Conservation (phyloP, 805 yeast species). For the Komagataella phaffii region DNA sequence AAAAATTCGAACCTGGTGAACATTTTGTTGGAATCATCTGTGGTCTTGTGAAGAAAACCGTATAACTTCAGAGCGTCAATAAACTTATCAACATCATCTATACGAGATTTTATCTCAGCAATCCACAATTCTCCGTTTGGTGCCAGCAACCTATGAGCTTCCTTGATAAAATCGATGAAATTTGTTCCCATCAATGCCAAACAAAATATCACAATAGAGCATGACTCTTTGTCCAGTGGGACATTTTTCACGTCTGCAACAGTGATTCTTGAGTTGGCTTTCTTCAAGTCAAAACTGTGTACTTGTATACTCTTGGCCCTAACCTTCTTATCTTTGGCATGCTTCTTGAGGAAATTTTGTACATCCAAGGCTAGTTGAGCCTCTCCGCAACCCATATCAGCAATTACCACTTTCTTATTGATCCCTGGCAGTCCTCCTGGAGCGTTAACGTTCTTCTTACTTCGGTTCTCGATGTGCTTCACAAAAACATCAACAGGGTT, state of each 20-base stretch:
- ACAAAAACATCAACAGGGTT: conserved; percentile 93
- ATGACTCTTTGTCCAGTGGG: conserved; percentile 68
- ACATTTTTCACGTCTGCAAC: conserved; percentile 95
- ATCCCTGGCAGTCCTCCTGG: conserved; percentile 93
- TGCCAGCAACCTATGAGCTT: conserved; percentile 75
- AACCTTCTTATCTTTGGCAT: conserved; percentile 17
- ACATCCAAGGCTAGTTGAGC: conserved; percentile 74
- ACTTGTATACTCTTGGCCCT: conserved; percentile 34
- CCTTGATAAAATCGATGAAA: conserved; percentile 80
- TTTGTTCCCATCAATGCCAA: conserved; percentile 96
- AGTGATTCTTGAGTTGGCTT: conserved; percentile 78
- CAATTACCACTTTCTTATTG: conserved; percentile 54
- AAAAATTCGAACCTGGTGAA: conserved; percentile 90
- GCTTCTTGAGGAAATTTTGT: conserved; percentile 21
- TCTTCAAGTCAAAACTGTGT: conserved; percentile 85
- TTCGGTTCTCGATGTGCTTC: conserved; percentile 45
- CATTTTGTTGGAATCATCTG: conserved; percentile 85
- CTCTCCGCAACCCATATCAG: conserved; percentile 99
- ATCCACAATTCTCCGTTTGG: conserved; percentile 96
- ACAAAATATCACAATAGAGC: conserved; percentile 85
- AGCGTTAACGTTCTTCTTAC: conserved; percentile 61
- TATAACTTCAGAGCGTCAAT: conserved; percentile 59
- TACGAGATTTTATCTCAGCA: conserved; percentile 91
- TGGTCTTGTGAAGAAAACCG: conserved; percentile 81
- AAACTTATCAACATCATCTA: conserved; percentile 66